Base-by-base conservation (phyloP, 495 filamentous ascomycete genomes). In the Usnea hakonensis region DNA sequence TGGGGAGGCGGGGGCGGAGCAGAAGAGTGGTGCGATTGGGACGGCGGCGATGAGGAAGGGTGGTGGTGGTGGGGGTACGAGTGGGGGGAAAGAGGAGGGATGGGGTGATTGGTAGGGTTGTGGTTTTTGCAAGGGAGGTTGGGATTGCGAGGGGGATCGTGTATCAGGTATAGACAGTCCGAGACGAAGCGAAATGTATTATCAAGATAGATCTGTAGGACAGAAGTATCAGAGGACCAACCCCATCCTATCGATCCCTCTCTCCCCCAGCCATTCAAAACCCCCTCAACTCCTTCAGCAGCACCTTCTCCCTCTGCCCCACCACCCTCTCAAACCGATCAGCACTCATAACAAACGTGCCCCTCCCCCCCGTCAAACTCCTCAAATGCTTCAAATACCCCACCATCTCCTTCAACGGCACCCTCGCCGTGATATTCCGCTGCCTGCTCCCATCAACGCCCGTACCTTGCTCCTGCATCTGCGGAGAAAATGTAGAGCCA, bases 341-440 rank as follows among this genome's bases (percentile, higher is more conserved):
- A 38, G 95, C 85, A 55, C 80, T 85, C 90, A 99, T 92, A 33
- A 94, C 88, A 73, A 99, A 90, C 7, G 90, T 90, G 32, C 95
- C 95, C 33, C 94, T 80, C 0, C 95, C 95, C 13, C 85, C 87
- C 19, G 92, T 99, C 76, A 95, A 74, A 72, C 88, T 90, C 44
- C 95, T 77, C 69, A 99, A 75, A 72, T 95, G 89, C 73, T 88
- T 91, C 68, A 97, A 74, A 75, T 99, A 99, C 37, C 93, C 91
- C 56, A 97, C 88, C 92, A 97, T 97, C 73, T 97, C 93, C 72
- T 91, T 92, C 60, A 97, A 75, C 46, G 95, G 95, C 35, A 97
- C 91, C 63, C 87, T 83, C 5, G 91, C 95, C 7, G 83, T 82
- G 62, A 99, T 89, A 8, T 79, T 87, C 55, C 85, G 75, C 54